A percentile compares a stretch with the other conserved stretches of the same genome.
phyloP scores from a whole-genome alignment of 139 green algal species.

The Mesostigma viride region DNA sequence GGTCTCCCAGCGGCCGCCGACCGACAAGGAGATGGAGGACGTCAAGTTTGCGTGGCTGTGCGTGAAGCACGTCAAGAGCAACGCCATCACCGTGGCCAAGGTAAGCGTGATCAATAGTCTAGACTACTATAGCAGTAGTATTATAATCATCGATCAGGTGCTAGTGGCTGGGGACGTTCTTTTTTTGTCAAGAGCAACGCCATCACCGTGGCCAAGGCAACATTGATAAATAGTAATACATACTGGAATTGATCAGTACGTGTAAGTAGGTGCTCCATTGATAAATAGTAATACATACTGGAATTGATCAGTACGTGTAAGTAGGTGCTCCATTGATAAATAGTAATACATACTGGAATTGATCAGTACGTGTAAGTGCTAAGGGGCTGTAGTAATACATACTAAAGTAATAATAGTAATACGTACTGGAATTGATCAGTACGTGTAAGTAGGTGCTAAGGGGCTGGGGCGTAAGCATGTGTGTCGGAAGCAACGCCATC shows the following conservation, averaged over 20 bases:
- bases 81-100: conserved; percentile 97
- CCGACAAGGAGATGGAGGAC: conserved; percentile 74
- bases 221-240: too few species aligned
- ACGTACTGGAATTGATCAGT: too few species aligned
- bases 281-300: too few species aligned
- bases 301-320: not conserved
- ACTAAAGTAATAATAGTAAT: too few species aligned
- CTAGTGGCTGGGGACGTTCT: not conserved
- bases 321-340: conserved; percentile 23
- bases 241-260: not conserved
- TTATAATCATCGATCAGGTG: conserved; percentile 3
- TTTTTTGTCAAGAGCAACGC: conserved; percentile 34
- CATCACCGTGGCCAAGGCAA: conserved; percentile 90
- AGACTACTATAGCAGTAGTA: too few species aligned
- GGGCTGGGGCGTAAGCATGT: not conserved
- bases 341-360: too few species aligned
- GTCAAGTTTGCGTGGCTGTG: conserved; percentile 89
- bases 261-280: conserved; percentile 19
- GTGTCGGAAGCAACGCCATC: conserved; percentile 55
- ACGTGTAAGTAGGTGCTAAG: not conserved
- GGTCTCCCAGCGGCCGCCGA: conserved; percentile 76
- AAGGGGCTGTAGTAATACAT: not conserved
- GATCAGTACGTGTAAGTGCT: not conserved
- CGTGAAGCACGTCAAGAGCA: conserved; percentile 99
- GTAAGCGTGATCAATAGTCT: conserved; percentile 33